Evolutionary conservation across 129 eudicot genomes (phyloP).

Genomic region (Chrysanthemum lavandulifolium): DNA sequence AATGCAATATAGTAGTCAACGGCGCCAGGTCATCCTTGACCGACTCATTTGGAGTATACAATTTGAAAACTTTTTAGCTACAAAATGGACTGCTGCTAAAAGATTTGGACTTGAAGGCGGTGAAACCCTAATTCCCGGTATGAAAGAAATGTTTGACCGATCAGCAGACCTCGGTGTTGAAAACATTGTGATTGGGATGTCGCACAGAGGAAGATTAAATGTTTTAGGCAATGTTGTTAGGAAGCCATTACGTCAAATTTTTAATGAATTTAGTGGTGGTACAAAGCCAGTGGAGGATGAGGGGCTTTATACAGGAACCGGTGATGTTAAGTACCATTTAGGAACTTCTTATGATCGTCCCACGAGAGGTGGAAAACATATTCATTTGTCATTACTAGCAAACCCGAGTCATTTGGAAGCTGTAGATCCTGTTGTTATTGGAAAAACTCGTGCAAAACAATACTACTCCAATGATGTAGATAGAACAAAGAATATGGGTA

Average conservation of each 20-base stretch:
- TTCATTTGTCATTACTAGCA: constrained; percentile 90
- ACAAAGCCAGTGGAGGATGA: constrained; percentile 79
- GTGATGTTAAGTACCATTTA: constrained; percentile 95
- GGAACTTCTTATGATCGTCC: constrained; percentile 97
- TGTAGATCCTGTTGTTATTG: constrained; percentile 93
- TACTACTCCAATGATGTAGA: constrained; percentile 69
- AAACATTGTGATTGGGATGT: constrained; percentile 95
- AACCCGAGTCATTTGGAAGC: constrained; percentile 99
- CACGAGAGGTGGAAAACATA: constrained; percentile 86
- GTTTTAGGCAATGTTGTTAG: constrained; percentile 93
- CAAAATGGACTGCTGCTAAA: constrained; percentile 97
- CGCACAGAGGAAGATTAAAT: constrained; percentile 91
- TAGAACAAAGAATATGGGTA: constrained; percentile 88
- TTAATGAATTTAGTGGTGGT: constrained; percentile 94
- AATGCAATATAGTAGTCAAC: constrained; percentile 58
- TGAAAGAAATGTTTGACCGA: constrained; percentile 97
- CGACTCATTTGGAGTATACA: constrained; percentile 90
- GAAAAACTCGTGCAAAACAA: constrained; percentile 93
- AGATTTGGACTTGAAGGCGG: constrained; percentile 97
- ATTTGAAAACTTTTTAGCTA: constrained; percentile 92
- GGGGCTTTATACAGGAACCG: constrained; percentile 95
- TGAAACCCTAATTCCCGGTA: constrained; percentile 93
- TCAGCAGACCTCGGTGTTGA: constrained; percentile 98
- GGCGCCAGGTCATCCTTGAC: constrained; percentile 89
- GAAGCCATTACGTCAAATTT: constrained; percentile 81